Conservation (phyloP, 305 asterid species). For the Fraxinus baroniana region DNA sequence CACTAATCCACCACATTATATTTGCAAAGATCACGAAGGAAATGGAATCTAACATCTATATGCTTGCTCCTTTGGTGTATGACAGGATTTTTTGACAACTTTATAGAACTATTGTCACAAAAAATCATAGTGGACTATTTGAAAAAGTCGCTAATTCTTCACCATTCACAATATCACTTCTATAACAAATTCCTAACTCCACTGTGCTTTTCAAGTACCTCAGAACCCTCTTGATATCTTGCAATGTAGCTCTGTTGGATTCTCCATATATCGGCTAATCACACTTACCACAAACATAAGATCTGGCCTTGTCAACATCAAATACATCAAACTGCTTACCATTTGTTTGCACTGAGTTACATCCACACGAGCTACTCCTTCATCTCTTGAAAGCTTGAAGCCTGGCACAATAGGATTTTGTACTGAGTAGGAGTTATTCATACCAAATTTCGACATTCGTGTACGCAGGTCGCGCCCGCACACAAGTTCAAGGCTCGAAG, state of each 20-base stretch:
- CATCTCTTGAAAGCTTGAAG: not conserved
- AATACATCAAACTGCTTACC: not conserved
- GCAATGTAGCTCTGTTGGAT: not conserved
- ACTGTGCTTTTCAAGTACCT: not conserved
- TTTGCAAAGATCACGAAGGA: not conserved
- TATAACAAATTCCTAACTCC: not conserved
- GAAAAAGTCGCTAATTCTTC: not conserved
- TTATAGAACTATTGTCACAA: not conserved
- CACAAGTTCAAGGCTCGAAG: too few species aligned
- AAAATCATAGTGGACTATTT: not conserved
- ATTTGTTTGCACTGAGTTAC: not conserved
- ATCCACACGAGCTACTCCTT: not conserved
- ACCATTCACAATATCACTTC: not conserved
- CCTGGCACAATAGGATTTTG: not conserved
- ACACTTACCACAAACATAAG: not conserved
- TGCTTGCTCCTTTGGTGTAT: not conserved
- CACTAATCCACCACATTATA: not conserved
- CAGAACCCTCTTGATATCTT: not conserved
- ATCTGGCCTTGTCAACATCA: not conserved
- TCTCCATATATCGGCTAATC: not conserved
- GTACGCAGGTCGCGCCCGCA: too few species aligned
- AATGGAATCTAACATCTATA: not conserved
- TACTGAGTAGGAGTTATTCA: not conserved
- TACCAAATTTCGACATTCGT: too few species aligned
- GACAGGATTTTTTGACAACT: not conserved